A percentile compares a stretch with the other conserved stretches of the same genome.
phyloP scores from a whole-genome alignment of 192 early-diverging fungal species.

The Phlyctochytrium bullatum region DNA sequence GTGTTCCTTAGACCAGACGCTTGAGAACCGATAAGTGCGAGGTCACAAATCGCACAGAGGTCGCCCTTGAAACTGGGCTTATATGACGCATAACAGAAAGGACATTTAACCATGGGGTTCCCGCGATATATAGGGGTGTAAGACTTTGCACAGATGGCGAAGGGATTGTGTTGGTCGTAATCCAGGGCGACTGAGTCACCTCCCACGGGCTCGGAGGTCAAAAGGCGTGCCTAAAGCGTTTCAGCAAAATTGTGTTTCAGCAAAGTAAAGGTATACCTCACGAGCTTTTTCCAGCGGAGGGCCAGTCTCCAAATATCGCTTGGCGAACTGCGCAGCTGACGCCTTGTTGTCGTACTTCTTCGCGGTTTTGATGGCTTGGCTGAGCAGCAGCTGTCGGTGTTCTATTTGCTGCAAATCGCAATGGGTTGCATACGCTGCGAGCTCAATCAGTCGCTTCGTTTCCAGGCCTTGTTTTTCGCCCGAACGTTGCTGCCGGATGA shows the following conservation, averaged over 20 bases:
- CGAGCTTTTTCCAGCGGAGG: slow-evolving; percentile 75
- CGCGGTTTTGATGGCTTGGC: slow-evolving; percentile 80
- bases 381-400: slow-evolving; percentile 87
- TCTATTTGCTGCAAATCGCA: slow-evolving; percentile 78
- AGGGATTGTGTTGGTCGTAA: slow-evolving; percentile 96
- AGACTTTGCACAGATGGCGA: slow-evolving; percentile 80
- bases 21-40: slow-evolving; percentile 77
- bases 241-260: not conserved
- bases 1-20: slow-evolving; percentile 66
- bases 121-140: slow-evolving; percentile 90
- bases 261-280: slow-evolving; percentile 52
- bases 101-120: slow-evolving; percentile 73
- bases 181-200: slow-evolving; percentile 78
- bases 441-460: slow-evolving; percentile 77
- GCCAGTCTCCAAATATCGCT: slow-evolving; percentile 84
- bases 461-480: slow-evolving; percentile 90
- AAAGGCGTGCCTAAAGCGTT: slow-evolving; percentile 15
- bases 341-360: slow-evolving; percentile 82
- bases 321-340: slow-evolving; percentile 84
- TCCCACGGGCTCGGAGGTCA: slow-evolving; percentile 73
- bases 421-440: slow-evolving; percentile 96
- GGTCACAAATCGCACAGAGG: slow-evolving; percentile 84
- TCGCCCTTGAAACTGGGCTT: slow-evolving; percentile 76
- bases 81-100: slow-evolving; percentile 85
- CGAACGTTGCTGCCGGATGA: slow-evolving; percentile 69